These are phyloP conservation scores for Tricholoma bakamatsutake DNA, from an alignment of 768 basidiomycete genomes.

Conservation along the genomic window DNA sequence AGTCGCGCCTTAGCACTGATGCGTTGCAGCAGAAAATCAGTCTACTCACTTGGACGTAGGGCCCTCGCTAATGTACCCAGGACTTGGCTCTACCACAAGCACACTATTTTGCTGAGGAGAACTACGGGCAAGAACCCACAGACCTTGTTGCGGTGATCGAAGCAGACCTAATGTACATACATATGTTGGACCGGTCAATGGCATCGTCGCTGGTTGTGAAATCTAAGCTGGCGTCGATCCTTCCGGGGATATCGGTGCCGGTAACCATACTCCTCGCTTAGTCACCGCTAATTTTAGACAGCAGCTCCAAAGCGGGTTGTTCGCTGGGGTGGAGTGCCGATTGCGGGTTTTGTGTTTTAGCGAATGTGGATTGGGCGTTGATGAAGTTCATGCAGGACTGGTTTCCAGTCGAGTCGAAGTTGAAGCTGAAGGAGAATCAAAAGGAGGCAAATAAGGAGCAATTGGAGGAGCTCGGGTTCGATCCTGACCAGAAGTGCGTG, in stretches of 20 bases:
- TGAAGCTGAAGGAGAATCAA: constrained; percentile 72
- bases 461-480: constrained; percentile 56
- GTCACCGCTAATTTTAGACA: no score
- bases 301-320: no score
- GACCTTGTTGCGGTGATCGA: constrained; percentile 19
- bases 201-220: constrained; percentile 4
- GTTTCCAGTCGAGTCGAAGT: constrained; percentile 81
- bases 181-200: constrained; percentile 3
- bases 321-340: background rate
- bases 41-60: constrained; percentile 3
- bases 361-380: constrained; percentile 74
- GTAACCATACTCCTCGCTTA: no score
- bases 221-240: background rate
- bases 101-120: background rate
- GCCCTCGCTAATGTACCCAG: constrained; percentile 5
- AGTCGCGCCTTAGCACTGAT: background rate
- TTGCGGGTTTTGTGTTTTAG: constrained; percentile 27
- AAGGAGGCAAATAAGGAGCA: constrained; percentile 69
- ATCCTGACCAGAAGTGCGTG: constrained; percentile 36
- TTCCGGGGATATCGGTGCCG: constrained; percentile 12
- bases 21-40: background rate
- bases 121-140: background rate
- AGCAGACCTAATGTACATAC: no score
- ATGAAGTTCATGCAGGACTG: constrained; percentile 87
- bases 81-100: background rate